Evolutionary conservation across 208 protist species (phyloP), one percentile per base, ranked within the genome.

Genomic region (Trypanosoma lewisi): DNA sequence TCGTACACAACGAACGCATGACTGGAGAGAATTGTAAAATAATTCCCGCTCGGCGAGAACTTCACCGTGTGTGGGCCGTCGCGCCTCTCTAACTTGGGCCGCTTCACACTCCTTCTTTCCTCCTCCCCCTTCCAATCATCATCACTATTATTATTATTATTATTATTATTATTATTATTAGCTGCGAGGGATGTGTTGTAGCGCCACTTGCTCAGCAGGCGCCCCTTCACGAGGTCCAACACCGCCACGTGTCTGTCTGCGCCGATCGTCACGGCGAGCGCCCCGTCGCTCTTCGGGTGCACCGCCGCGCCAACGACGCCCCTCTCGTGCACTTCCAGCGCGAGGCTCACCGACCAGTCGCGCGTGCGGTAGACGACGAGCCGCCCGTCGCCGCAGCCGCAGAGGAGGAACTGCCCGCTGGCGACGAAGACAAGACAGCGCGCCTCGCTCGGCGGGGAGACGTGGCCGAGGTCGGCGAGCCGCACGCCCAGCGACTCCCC

Each of bases 151-250:
- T 50, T 55, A 6, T 11, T 21, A 14, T 47, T 30, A 16, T 51
- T 54, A n/a, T 34, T 45, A 19, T 31, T 42, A 17, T 33, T 4
- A 17, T 11, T 6, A 28, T 68, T 11, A 2, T 12, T 19, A 28
- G 11, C 44, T 2, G 57, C 48, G 14, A 53, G 33, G 16, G 61
- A 53, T 30, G 63, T 57, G 54, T 61, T 82, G 71, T 82, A 92
- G 68, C 80, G 82, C 85, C 85, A 92, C 73, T 93, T 93, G 30
- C 82, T 89, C 16, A 93, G 63, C 53, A 93, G 71, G 41, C 57
- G 61, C 0, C 70, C 78, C 39, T 69, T 78, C 12, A 66, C 25
- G 7, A 93, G 63, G 56, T 93, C 86, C 11, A 93, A 50, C 70
- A 90, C 75, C 0, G 80, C 80, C 4, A 93, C 72, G 23, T 65